These are phyloP conservation scores for Nakazawaea ishiwadae DNA, from an alignment of 805 yeast genomes.

Conservation along the genomic window DNA sequence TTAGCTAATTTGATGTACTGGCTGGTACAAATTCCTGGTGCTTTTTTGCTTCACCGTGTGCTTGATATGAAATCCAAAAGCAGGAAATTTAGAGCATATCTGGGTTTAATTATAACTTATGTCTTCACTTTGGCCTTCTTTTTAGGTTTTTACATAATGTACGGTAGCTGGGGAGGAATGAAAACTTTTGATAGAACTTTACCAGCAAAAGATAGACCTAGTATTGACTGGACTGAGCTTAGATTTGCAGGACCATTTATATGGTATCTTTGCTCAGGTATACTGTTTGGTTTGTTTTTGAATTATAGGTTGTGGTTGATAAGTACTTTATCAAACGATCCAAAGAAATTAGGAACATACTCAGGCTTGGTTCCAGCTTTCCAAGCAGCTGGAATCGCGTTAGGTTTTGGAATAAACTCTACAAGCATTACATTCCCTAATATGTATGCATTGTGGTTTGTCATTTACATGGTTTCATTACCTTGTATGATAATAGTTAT, in stretches of 20 bases:
- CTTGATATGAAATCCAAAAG: constrained; percentile 11
- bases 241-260: constrained; percentile 10
- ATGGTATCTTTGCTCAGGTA: constrained; percentile 12
- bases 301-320: constrained; percentile 11
- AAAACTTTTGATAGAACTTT: constrained; percentile 3
- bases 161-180: constrained; percentile 9
- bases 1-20: constrained; percentile 16
- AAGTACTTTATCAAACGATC: constrained; percentile 15
- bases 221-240: constrained; percentile 13
- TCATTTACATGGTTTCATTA: constrained; percentile 10
- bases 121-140: constrained; percentile 1
- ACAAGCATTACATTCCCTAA: constrained; percentile 5
- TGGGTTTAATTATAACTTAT: constrained; percentile 10
- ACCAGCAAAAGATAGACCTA: not conserved
- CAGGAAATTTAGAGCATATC: constrained; percentile 15
- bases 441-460: constrained; percentile 13
- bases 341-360: constrained; percentile 14
- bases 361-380: constrained; percentile 15
- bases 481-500: constrained; percentile 15
- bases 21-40: constrained; percentile 15
- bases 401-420: constrained; percentile 16
- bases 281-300: constrained; percentile 13
- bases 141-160: constrained; percentile 10
- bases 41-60: constrained; percentile 12
- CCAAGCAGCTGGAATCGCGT: constrained; percentile 15